Base-by-base conservation (phyloP, 768 basidiomycete genomes). In the Astraeus odoratus region DNA sequence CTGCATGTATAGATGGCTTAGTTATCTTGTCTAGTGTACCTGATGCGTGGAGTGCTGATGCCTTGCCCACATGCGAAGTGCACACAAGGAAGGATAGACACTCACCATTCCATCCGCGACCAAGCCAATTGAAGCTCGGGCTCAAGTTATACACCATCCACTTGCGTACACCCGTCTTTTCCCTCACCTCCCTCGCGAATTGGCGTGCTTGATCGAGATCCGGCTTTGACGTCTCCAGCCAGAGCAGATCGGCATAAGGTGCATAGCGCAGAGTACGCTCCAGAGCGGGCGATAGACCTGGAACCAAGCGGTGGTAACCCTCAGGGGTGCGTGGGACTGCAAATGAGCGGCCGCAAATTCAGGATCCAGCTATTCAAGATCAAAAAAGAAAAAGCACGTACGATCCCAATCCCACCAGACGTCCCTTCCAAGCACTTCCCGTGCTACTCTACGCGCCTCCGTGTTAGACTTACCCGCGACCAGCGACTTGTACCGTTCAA, bases 121-220 rank as follows among this genome's bases (percentile, higher is more conserved):
- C 75, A n/a, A 78, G 69, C 92, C 91, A 95, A 61, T 94, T 92
- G 71, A 95, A 95, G 57, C 88, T 90, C 4, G 92, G 93, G 56
- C 89, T 92, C 46, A 96, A 68, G 60, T 95, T 96, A 60, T 94
- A 96, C 18, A 95, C 91, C 53, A 96, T 78, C 81, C 79, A 83
- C 56, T 83, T 88, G 50, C 47, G 47, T 42, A 52, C 42, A 31
- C 91, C 89, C 57, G 77, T 77, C 57, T 73, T 72, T 51, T 76
- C 77, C 43, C 85, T 70, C 53, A 94, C 86, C 57, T 76, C 76
- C 36, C 83, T 69, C 2, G 92, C 83, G 63, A 94, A 91, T 25
- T 72, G 76, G 26, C 78, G 73, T 2, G 92, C 92, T 59, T 91
- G 79, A 46, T 80, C 73, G 19, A 95, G 70, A 59, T 91, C 76